These are phyloP conservation scores for Candida pini DNA, from an alignment of 805 yeast genomes.

Conservation along the genomic window DNA sequence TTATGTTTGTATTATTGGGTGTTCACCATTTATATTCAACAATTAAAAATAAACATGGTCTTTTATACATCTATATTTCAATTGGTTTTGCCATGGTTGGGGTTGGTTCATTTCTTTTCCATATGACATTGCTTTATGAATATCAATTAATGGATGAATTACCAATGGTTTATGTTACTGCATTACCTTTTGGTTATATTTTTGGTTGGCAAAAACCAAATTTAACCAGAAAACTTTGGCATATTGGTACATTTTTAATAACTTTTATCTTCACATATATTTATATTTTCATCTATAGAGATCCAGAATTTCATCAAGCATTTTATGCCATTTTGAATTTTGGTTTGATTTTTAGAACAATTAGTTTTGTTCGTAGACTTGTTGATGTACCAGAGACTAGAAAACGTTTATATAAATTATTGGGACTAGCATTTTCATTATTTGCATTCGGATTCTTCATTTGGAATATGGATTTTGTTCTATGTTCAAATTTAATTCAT, in stretches of 20 bases:
- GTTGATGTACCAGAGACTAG: constrained; percentile 20
- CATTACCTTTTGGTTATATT: constrained; percentile 64
- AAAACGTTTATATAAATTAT: constrained; percentile 21
- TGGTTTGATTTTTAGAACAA: constrained; percentile 60
- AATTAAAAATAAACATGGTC: constrained; percentile 54
- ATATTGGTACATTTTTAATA: constrained; percentile 23
- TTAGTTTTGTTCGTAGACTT: constrained; percentile 16
- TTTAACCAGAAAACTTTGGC: constrained; percentile 13
- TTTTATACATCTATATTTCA: constrained; percentile 64
- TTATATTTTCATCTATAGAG: constrained; percentile 60
- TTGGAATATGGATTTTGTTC: constrained; percentile 87
- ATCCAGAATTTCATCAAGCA: constrained; percentile 86
- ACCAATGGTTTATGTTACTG: constrained; percentile 98
- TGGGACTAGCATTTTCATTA: constrained; percentile 25
- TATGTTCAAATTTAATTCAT: constrained; percentile 54
- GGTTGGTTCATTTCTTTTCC: constrained; percentile 90
- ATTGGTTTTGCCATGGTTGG: constrained; percentile 87
- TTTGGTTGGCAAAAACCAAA: constrained; percentile 26
- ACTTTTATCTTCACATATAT: constrained; percentile 53
- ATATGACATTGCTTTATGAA: constrained; percentile 88
- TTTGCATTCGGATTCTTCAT: constrained; percentile 73
- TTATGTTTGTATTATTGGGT: constrained; percentile 28
- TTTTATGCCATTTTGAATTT: constrained; percentile 77
- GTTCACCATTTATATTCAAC: constrained; percentile 46
- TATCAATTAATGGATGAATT: constrained; percentile 90